These are phyloP conservation scores for Cryptosporidium viatorum DNA, from an alignment of 169 alveolate genomes.

Conservation along the genomic window DNA sequence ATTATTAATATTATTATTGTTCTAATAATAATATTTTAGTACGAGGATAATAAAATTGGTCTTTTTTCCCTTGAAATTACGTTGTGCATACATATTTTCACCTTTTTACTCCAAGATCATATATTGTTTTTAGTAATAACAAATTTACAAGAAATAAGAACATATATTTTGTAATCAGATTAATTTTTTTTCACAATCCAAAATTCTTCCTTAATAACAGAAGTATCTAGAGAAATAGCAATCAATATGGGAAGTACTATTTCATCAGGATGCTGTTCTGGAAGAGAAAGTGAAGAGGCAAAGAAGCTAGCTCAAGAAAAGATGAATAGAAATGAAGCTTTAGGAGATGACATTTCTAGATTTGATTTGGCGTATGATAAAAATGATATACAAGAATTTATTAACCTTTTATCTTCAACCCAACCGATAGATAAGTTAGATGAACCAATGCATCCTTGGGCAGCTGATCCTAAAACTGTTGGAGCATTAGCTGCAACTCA, in stretches of 20 bases:
- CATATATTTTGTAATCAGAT: background rate
- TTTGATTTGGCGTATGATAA: slow-evolving; percentile 88
- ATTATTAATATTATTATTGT: background rate
- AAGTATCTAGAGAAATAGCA: background rate
- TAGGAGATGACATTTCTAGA: slow-evolving; percentile 85
- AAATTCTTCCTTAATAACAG: background rate
- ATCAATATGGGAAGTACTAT: slow-evolving; percentile 27
- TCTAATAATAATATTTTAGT: background rate
- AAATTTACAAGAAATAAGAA: background rate
- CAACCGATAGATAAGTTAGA: slow-evolving; percentile 88
- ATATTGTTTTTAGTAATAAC: background rate
- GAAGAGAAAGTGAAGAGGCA: slow-evolving; percentile 73
- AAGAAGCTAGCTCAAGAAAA: slow-evolving; percentile 44
- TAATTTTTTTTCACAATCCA: background rate
- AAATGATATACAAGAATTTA: slow-evolving; percentile 85
- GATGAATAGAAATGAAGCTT: slow-evolving; percentile 30
- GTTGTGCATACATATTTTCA: background rate
- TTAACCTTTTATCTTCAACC: slow-evolving; percentile 82
- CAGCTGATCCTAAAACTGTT: slow-evolving; percentile 93
- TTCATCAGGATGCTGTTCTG: slow-evolving; percentile 67
- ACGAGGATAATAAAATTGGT: background rate
- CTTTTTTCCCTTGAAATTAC: background rate
- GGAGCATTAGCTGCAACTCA: slow-evolving; percentile 96
- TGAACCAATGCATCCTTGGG: slow-evolving; percentile 94
- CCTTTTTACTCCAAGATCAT: slow-evolving; percentile 18